Conservation (phyloP, 768 basidiomycete species). For the Pleurotus pulmonarius region DNA sequence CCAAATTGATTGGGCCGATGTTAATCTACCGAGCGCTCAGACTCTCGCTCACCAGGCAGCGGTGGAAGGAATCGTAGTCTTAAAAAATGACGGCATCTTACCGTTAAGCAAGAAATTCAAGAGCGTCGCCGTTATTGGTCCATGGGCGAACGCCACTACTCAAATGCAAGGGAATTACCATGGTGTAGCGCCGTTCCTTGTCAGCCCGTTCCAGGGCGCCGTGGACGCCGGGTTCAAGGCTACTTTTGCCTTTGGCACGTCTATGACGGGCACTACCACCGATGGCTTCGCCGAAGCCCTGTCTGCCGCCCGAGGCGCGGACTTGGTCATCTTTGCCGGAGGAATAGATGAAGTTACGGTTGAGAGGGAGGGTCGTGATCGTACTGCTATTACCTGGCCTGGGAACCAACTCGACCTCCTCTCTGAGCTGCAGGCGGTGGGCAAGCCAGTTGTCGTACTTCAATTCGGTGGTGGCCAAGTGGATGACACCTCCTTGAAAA, state of each 20-base stretch:
- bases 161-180: slow-evolving; percentile 60
- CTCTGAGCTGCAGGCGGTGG: slow-evolving; percentile 36
- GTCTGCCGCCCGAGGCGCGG: slow-evolving; percentile 42
- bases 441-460: slow-evolving; percentile 50
- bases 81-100: slow-evolving; percentile 62
- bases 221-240: slow-evolving; percentile 42
- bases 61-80: slow-evolving; percentile 51
- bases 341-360: slow-evolving; percentile 48
- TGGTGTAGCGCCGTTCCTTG: slow-evolving; percentile 51
- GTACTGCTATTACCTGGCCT: slow-evolving; percentile 49
- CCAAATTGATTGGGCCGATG: slow-evolving; percentile 41
- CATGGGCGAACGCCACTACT: slow-evolving; percentile 52
- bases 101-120: slow-evolving; percentile 45
- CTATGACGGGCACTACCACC: slow-evolving; percentile 31
- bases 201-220: slow-evolving; percentile 49
- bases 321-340: slow-evolving; percentile 49
- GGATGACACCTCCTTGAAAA: slow-evolving; percentile 43
- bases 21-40: slow-evolving; percentile 45
- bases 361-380: slow-evolving; percentile 45
- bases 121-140: slow-evolving; percentile 58
- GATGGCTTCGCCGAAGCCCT: slow-evolving; percentile 50
- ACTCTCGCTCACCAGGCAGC: slow-evolving; percentile 48
- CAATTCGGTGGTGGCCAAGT: slow-evolving; percentile 60
- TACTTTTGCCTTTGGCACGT: slow-evolving; percentile 39
- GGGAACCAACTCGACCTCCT: slow-evolving; percentile 51